phyloP scores from a whole-genome alignment of 805 yeast genomes.

The Monosporozyma servazzii region DNA sequence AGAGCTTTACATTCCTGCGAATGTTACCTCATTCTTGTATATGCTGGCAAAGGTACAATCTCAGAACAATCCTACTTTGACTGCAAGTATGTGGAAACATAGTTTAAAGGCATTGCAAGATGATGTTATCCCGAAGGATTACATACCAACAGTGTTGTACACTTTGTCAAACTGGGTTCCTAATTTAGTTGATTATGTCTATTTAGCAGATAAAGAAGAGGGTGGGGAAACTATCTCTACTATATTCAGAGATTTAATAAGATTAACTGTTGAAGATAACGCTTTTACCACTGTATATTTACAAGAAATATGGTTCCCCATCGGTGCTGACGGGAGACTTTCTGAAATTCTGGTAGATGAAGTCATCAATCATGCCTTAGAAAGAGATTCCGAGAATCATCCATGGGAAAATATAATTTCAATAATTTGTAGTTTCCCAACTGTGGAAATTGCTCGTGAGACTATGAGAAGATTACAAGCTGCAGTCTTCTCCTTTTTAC shows the following conservation, averaged over 20 bases:
- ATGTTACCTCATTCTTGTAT: slow-evolving; percentile 52
- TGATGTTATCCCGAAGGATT: slow-evolving; percentile 14
- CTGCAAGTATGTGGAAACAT: slow-evolving; percentile 42
- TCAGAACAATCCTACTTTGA: slow-evolving; percentile 43
- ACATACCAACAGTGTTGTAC: slow-evolving; percentile 19
- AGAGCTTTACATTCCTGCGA: slow-evolving; percentile 59
- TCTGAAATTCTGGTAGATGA: slow-evolving; percentile 58
- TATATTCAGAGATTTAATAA: slow-evolving; percentile 52
- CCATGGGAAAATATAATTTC: slow-evolving; percentile 57
- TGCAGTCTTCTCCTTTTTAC: slow-evolving; percentile 43
- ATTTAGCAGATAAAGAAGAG: slow-evolving; percentile 40
- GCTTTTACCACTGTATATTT: slow-evolving; percentile 45
- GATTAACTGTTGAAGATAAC: slow-evolving; percentile 43
- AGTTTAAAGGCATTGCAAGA: slow-evolving; percentile 20
- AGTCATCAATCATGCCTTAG: slow-evolving; percentile 62
- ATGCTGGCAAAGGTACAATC: slow-evolving; percentile 53
- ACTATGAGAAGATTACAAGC: slow-evolving; percentile 49
- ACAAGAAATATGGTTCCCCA: slow-evolving; percentile 55
- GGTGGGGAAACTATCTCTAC: slow-evolving; percentile 56
- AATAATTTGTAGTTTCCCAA: slow-evolving; percentile 55
- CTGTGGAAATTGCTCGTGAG: slow-evolving; percentile 62
- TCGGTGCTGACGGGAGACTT: slow-evolving; percentile 53
- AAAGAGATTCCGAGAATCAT: slow-evolving; percentile 65
- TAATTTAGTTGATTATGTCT: slow-evolving; percentile 53
- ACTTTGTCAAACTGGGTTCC: slow-evolving; percentile 62